Percentiles rank a stretch among this genome's conserved stretches.
These are phyloP conservation scores for Chloranthus sessilifolius DNA, from an alignment of 164 flowering plant genomes.

Conservation along the genomic window DNA sequence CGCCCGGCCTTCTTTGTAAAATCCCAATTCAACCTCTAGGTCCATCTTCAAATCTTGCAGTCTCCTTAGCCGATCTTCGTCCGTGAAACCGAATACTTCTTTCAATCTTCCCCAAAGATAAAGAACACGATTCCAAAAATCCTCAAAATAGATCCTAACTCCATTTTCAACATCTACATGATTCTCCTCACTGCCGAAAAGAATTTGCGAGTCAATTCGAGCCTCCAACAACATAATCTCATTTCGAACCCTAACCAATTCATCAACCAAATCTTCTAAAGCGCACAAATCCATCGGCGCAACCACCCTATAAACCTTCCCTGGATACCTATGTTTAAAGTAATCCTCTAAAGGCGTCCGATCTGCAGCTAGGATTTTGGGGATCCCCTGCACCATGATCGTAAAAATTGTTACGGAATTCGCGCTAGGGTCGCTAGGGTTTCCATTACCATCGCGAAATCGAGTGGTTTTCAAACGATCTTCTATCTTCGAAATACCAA, in stretches of 20 bases:
- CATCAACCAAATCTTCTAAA: slow-evolving; percentile 72
- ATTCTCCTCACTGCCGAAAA: slow-evolving; percentile 32
- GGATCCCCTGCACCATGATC: slow-evolving; percentile 81
- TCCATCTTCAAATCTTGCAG: slow-evolving; percentile 72
- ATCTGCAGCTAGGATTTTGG: slow-evolving; percentile 60
- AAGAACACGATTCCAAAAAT: slow-evolving; percentile 22
- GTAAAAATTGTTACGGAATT: slow-evolving; percentile 77
- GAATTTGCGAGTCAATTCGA: slow-evolving; percentile 51
- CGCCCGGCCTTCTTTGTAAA: slow-evolving; percentile 81
- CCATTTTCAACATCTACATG: slow-evolving; percentile 15
- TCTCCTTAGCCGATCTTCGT: slow-evolving; percentile 65
- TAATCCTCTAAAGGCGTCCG: slow-evolving; percentile 62
- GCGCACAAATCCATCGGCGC: slow-evolving; percentile 92
- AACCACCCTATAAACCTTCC: slow-evolving; percentile 78
- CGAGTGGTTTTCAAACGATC: slow-evolving; percentile 63
- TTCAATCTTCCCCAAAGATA: slow-evolving; percentile 36
- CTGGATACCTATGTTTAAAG: slow-evolving; percentile 83
- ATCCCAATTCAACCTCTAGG: slow-evolving; percentile 63
- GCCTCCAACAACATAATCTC: slow-evolving; percentile 80
- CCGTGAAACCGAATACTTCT: slow-evolving; percentile 55
- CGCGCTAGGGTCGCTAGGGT: slow-evolving; percentile 52
- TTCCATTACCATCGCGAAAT: slow-evolving; percentile 84
- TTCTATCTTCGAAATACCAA: slow-evolving; percentile 59
- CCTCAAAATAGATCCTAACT: slow-evolving; percentile 14
- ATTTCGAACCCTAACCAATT: slow-evolving; percentile 68